Evolutionary conservation across 192 early-diverging fungal genomes (phyloP).

Genomic region (Allomyces macrogynus): DNA sequence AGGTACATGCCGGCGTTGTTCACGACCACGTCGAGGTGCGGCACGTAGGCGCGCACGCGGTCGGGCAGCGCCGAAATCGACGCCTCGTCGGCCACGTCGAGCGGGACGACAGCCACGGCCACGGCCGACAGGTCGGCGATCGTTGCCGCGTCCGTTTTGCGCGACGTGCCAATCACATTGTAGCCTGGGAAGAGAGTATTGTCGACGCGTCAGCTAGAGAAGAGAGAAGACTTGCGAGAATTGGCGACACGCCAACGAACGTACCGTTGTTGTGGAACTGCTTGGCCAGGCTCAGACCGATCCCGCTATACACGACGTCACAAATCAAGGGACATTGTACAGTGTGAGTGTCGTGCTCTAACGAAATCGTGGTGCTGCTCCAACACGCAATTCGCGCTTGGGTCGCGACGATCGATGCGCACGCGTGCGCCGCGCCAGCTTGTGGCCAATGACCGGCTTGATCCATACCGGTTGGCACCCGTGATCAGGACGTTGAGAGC

Average conservation of each 20-base stretch:
- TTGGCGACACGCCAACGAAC: no score
- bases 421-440: no score
- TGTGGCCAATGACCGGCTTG: no score
- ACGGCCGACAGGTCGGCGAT: background rate
- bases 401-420: no score
- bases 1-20: background rate
- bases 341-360: no score
- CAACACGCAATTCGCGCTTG: no score
- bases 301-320: background rate
- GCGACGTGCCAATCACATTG: background rate
- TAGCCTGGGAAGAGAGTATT: background rate
- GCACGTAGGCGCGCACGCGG: background rate
- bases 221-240: no score
- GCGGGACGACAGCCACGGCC: background rate
- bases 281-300: background rate
- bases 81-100: background rate
- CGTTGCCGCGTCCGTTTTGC: background rate
- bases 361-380: no score
- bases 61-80: background rate
- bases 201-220: no score
- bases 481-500: background rate
- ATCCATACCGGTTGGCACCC: background rate
- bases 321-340: background rate
- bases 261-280: background rate
- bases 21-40: background rate